A percentile compares a stretch with the other conserved stretches of the same genome.
Conservation (phyloP, 495 filamentous ascomycete species). For the Lentithecium fluviatile region DNA sequence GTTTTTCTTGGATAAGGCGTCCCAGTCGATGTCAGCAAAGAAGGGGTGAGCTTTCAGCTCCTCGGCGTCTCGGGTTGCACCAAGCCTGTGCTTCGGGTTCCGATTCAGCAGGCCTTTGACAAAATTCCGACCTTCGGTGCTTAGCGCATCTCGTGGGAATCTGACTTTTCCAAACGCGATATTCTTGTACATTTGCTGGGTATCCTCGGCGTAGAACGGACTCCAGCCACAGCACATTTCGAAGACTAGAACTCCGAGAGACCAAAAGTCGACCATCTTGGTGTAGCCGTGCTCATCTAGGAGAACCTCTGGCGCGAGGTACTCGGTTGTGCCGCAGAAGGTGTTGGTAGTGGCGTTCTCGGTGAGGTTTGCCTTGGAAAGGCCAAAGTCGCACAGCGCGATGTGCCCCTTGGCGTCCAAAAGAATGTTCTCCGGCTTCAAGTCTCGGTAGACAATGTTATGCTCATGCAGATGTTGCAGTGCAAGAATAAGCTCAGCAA, state of each 20-base stretch:
- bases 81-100: slow-evolving; percentile 92
- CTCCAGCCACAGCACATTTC: slow-evolving; percentile 99
- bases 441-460: slow-evolving; percentile 94
- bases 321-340: slow-evolving; percentile 98
- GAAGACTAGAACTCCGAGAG: slow-evolving; percentile 93
- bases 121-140: slow-evolving; percentile 91
- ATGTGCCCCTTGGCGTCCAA: slow-evolving; percentile 84
- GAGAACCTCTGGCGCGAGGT: slow-evolving; percentile 91
- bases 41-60: slow-evolving; percentile 94
- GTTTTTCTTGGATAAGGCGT: slow-evolving; percentile 76
- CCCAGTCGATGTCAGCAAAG: slow-evolving; percentile 93
- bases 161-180: slow-evolving; percentile 98
- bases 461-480: slow-evolving; percentile 94
- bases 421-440: slow-evolving; percentile 84
- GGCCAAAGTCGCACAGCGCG: slow-evolving; percentile 81
- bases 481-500: slow-evolving; percentile 93
- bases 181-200: slow-evolving; percentile 99
- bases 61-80: slow-evolving; percentile 86
- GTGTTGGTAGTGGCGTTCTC: slow-evolving; percentile 98
- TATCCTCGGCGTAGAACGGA: slow-evolving; percentile 98
- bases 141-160: slow-evolving; percentile 91
- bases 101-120: slow-evolving; percentile 96
- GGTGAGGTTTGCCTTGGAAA: slow-evolving; percentile 95
- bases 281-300: slow-evolving; percentile 97
- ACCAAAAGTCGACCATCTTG: slow-evolving; percentile 99